Evolutionary conservation across 371 early-diverging fungal genomes (phyloP).

Genomic region (Mortierella sp.): DNA sequence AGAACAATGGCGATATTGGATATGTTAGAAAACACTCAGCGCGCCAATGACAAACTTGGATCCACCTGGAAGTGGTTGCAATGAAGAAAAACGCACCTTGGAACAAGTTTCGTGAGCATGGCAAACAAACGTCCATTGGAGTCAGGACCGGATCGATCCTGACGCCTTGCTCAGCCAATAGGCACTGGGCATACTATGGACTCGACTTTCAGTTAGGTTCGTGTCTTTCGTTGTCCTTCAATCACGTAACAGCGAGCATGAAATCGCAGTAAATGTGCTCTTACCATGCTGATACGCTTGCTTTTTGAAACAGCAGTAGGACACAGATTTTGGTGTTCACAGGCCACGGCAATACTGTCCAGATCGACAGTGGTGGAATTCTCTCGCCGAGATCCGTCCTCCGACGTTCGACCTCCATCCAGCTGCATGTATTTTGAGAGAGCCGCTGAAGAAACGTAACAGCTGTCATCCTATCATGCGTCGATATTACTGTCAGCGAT

Average conservation of each 20-base stretch:
- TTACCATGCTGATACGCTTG: constrained; percentile 56
- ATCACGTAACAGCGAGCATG: neutral
- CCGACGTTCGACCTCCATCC: neutral
- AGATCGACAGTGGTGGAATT: neutral
- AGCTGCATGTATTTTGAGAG: constrained; percentile 19
- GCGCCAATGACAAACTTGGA: neutral
- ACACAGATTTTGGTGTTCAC: constrained; percentile 52
- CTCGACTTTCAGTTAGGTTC: neutral
- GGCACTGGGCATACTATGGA: constrained; percentile 20
- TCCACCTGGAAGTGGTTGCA: neutral
- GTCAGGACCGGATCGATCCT: constrained; percentile 38
- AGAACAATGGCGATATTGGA: neutral
- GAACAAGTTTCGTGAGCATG: constrained; percentile 14
- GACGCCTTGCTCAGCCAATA: constrained; percentile 16
- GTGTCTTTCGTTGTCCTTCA: neutral
- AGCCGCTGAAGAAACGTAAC: constrained; percentile 21
- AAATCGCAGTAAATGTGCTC: neutral
- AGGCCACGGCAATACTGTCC: constrained; percentile 33
- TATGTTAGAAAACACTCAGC: neutral
- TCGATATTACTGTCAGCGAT: neutral
- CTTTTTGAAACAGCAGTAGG: constrained; percentile 31
- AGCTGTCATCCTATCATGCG: constrained; percentile 21
- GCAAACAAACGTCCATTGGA: constrained; percentile 27
- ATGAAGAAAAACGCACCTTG: constrained; percentile 10
- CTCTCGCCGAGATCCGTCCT: neutral